Base-by-base conservation (phyloP, 306 rosid genomes). In the Acmispon strigosus region DNA sequence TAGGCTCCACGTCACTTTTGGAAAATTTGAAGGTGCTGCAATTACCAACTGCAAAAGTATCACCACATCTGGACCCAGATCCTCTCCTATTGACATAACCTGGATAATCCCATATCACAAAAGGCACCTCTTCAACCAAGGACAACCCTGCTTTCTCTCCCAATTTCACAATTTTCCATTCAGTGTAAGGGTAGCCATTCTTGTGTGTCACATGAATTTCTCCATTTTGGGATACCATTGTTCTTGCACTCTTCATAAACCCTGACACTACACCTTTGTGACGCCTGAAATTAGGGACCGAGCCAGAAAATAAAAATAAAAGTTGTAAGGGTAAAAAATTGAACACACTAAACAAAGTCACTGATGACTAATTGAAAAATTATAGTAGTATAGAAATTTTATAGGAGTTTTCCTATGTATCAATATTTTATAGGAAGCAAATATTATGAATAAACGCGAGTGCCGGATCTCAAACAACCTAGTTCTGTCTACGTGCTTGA, bases 191-290 rank as follows among this genome's bases (percentile, higher is more conserved):
- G 4, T 58, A 0, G 0, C 58, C 0, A 4, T 14, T 63, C 70
- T 87, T 82, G 80, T 82, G 88, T 17, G 85, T 83, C 6, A 83
- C 75, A 3, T 82, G 86, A 60, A 82, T 63, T 66, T 87, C 85
- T 2, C 87, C 89, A 16, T 54, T 11, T 0, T 6, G 0, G 19
- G 7, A 55, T 62, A 84, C 0, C 77, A 82, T 72, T 2, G 36
- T 17, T 1, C 20, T 42, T 11, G 82, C 85, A 62, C 53, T 82
- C 0, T 17, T 14, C 19, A 84, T 1, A 60, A 84, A 82, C 8
- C 70, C 74, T n/a, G 49, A 36, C 4, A 80, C 83, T 69, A 84
- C 1, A 3, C 16, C 0, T 15, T 43, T 27, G 47, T 84, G 77
- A 0, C 0, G 0, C 3, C 0, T 4, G 4, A 0, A 0, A 36